Conservation (phyloP, 1,284 basidiomycete genomes). For the Calocybe gambosa region DNA sequence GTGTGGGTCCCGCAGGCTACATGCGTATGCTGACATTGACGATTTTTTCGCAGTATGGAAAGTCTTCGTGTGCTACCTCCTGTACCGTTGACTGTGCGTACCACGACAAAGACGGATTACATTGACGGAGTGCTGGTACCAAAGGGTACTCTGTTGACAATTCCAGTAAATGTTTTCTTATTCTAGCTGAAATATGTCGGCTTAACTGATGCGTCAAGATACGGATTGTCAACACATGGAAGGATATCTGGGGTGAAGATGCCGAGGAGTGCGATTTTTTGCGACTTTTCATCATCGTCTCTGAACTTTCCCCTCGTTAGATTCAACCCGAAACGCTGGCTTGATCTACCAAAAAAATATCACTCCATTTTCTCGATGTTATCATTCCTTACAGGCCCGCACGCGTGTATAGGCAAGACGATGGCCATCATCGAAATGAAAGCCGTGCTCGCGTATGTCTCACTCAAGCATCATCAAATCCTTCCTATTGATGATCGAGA, state of each 20-base stretch:
- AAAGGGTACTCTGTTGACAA: slow-evolving; percentile 41
- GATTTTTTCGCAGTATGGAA: slow-evolving; percentile 9
- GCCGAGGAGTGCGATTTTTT: slow-evolving; percentile 32
- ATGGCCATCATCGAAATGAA: slow-evolving; percentile 53
- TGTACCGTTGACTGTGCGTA: slow-evolving; percentile 40
- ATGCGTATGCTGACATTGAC: background rate
- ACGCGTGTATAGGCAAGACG: slow-evolving; percentile 44
- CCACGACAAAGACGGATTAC: slow-evolving; percentile 35
- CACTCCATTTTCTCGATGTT: slow-evolving; percentile 32
- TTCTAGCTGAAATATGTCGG: slow-evolving; percentile 13
- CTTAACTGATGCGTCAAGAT: slow-evolving; percentile 26
- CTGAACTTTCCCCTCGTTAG: slow-evolving; percentile 17
- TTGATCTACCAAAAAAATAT: slow-evolving; percentile 32
- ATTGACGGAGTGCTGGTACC: slow-evolving; percentile 41
- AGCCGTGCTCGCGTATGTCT: slow-evolving; percentile 35
- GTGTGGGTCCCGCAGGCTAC: slow-evolving; percentile 28
- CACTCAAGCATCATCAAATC: background rate
- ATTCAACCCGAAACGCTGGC: slow-evolving; percentile 39
- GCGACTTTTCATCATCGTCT: background rate
- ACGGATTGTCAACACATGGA: slow-evolving; percentile 42
- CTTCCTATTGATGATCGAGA: background rate
- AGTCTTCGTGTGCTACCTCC: slow-evolving; percentile 37
- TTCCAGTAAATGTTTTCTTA: slow-evolving; percentile 30
- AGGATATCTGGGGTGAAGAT: slow-evolving; percentile 39
- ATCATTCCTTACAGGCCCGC: slow-evolving; percentile 42